These are phyloP conservation scores for Xanthoconium separans DNA, from an alignment of 1,284 basidiomycete species.

Conservation along the genomic window DNA sequence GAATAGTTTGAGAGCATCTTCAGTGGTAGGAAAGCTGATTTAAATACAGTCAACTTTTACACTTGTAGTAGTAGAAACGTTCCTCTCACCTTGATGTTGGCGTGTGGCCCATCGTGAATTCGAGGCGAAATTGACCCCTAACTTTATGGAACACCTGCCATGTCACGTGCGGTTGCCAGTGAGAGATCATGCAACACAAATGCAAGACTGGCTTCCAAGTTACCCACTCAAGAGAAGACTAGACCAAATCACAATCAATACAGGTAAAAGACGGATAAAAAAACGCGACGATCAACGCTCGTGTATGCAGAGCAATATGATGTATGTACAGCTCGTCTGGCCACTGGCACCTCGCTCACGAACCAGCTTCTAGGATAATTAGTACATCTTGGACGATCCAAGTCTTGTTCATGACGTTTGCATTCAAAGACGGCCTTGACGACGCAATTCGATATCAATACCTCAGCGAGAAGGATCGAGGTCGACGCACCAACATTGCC, in stretches of 20 bases:
- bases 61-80: too few relatives aligned
- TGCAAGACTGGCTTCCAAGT: background rate
- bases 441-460: background rate
- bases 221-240: background rate
- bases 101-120: too few relatives aligned
- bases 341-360: background rate
- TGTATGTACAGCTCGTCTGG: slow-evolving; percentile 7
- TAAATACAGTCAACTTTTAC: too few relatives aligned
- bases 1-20: too few relatives aligned
- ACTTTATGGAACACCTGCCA: too few relatives aligned
- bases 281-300: background rate
- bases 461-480: background rate
- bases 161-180: too few relatives aligned
- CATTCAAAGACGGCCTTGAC: slow-evolving; percentile 28
- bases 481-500: slow-evolving; percentile 63
- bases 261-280: background rate
- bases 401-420: background rate
- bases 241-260: background rate
- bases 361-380: slow-evolving; percentile 23
- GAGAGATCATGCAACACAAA: too few relatives aligned
- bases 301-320: background rate
- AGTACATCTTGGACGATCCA: slow-evolving; percentile 11
- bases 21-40: too few relatives aligned
- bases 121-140: too few relatives aligned
- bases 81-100: too few relatives aligned